Conservation (phyloP, 2,329 filamentous ascomycete species). For the Reticulascus tulasneorum region DNA sequence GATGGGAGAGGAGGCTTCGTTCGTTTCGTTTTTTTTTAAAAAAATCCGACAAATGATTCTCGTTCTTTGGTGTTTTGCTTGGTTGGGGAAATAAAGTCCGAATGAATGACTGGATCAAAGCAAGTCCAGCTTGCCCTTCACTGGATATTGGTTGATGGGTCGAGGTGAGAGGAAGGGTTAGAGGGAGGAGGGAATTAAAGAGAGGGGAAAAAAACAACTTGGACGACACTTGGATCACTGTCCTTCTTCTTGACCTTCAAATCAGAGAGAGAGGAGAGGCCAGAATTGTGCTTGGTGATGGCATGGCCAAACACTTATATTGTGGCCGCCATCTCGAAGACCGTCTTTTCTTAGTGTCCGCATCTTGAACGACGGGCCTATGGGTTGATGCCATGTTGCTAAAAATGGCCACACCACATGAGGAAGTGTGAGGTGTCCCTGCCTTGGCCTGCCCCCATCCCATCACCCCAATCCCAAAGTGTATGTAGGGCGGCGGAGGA, state of each 20-base stretch:
- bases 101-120: slow-evolving; percentile 50
- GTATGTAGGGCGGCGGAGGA: too few species aligned
- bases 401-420: slow-evolving; percentile 13
- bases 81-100: slow-evolving; percentile 1
- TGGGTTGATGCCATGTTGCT: slow-evolving; percentile 14
- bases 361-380: slow-evolving; percentile 11
- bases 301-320: slow-evolving; percentile 56
- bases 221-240: slow-evolving; percentile 47
- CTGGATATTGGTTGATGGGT: slow-evolving; percentile 24
- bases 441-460: too few species aligned
- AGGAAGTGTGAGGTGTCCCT: too few species aligned
- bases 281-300: slow-evolving; percentile 35
- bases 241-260: slow-evolving; percentile 39
- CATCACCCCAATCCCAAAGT: too few species aligned
- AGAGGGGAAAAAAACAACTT: slow-evolving; percentile 36
- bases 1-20: too few species aligned
- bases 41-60: too few species aligned
- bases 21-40: too few species aligned
- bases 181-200: slow-evolving; percentile 31
- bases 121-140: slow-evolving; percentile 59
- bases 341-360: slow-evolving; percentile 20
- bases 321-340: slow-evolving; percentile 40
- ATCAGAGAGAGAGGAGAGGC: slow-evolving; percentile 34
- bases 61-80: background rate
- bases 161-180: slow-evolving; percentile 25